Percentiles rank a stretch among this genome's conserved stretches.
phyloP scores from a whole-genome alignment of 345 rosid species.

The Xanthoceras sorbifolium region DNA sequence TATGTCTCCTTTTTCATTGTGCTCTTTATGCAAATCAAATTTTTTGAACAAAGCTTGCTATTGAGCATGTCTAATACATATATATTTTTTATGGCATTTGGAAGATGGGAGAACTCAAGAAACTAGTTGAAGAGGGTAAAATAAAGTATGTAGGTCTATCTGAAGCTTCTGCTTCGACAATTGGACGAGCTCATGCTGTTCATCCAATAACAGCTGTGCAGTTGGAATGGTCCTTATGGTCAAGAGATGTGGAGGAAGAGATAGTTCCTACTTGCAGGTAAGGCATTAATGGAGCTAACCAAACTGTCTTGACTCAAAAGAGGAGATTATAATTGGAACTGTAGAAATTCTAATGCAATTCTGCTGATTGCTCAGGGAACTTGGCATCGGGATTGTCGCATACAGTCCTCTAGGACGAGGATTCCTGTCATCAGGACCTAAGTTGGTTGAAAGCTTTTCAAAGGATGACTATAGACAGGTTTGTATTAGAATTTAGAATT shows the following conservation, averaged over 20 bases:
- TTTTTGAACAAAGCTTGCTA: no score
- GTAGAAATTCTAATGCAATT: neutral
- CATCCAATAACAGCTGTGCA: constrained; percentile 75
- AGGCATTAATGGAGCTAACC: constrained; percentile 40
- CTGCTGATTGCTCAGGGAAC: constrained; percentile 45
- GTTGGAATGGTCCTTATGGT: constrained; percentile 82
- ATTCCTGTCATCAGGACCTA: constrained; percentile 63
- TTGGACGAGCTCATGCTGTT: constrained; percentile 78
- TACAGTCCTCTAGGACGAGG: constrained; percentile 76
- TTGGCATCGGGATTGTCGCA: constrained; percentile 74
- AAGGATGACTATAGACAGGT: constrained; percentile 54
- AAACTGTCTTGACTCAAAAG: neutral
- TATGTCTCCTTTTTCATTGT: neutral
- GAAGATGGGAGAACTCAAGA: constrained; percentile 67
- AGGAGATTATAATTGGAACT: neutral
- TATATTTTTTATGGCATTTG: neutral
- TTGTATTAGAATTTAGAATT: no score
- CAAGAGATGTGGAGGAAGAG: constrained; percentile 76
- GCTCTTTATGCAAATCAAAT: neutral
- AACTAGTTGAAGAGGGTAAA: constrained; percentile 73
- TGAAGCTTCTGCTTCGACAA: constrained; percentile 80
- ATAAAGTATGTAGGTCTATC: constrained; percentile 70
- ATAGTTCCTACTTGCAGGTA: constrained; percentile 36
- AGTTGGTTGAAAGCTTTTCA: constrained; percentile 42
- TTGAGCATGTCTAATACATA: neutral